These are phyloP conservation scores for Geranium rotundifolium DNA, from an alignment of 345 rosid genomes.

Conservation along the genomic window DNA sequence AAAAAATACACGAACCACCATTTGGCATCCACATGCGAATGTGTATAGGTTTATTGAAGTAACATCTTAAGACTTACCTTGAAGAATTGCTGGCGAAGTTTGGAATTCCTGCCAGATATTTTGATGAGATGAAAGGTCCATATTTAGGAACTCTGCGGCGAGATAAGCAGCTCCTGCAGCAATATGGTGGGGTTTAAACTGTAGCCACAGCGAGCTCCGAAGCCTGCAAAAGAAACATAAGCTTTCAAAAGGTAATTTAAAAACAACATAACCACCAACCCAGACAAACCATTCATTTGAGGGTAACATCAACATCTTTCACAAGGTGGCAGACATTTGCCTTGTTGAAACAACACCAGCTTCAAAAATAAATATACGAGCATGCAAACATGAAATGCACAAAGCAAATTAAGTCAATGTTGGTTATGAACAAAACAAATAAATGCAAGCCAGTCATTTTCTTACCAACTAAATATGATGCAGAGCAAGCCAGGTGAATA, in stretches of 20 bases:
- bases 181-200: constrained; percentile 66
- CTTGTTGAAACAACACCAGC: constrained; percentile 13
- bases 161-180: constrained; percentile 80
- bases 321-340: constrained; percentile 13
- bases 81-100: constrained; percentile 49
- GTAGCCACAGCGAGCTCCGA: constrained; percentile 78
- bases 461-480: constrained; percentile 61
- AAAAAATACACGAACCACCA: neutral
- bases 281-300: constrained; percentile 19
- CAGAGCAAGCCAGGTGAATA: constrained; percentile 49
- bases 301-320: constrained; percentile 12
- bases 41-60: neutral
- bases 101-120: constrained; percentile 63
- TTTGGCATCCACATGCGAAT: neutral
- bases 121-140: constrained; percentile 42
- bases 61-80: constrained; percentile 29
- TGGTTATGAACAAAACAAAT: constrained; percentile 2
- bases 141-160: constrained; percentile 49
- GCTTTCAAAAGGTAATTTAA: neutral
- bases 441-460: constrained; percentile 27
- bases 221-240: constrained; percentile 39
- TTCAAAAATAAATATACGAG: constrained; percentile 10
- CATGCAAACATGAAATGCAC: neutral
- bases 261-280: constrained; percentile 4
- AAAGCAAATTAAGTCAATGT: neutral